Evolutionary conservation across 352 stramenopile species (phyloP).

Genomic region (Phytopythium aichiense): DNA sequence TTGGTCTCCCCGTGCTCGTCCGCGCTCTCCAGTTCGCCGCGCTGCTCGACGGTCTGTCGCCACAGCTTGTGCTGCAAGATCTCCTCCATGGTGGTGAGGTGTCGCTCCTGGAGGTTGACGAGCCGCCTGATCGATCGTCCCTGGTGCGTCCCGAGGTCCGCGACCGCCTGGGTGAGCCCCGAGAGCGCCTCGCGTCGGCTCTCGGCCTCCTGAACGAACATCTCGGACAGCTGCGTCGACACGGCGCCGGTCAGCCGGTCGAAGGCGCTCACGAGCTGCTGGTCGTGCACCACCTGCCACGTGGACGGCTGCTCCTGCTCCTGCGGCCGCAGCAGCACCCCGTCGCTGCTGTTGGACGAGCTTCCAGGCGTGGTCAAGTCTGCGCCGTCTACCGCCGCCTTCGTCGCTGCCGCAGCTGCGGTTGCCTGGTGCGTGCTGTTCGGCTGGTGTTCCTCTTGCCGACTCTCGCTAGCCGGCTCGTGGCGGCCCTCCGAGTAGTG

Average conservation of each 20-base stretch:
- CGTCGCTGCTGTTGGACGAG: slow-evolving; percentile 29
- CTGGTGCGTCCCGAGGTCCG: slow-evolving; percentile 50
- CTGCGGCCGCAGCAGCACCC: slow-evolving; percentile 11
- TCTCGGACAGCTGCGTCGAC: slow-evolving; percentile 43
- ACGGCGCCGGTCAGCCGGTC: slow-evolving; percentile 59
- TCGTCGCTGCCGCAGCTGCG: background rate
- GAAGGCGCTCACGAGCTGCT: slow-evolving; percentile 51
- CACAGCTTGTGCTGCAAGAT: slow-evolving; percentile 52
- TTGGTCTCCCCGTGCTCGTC: background rate
- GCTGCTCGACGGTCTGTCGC: slow-evolving; percentile 17
- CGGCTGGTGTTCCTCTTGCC: too few species aligned
- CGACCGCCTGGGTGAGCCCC: slow-evolving; percentile 43
- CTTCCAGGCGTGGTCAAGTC: slow-evolving; percentile 60
- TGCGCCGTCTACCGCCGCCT: slow-evolving; percentile 12
- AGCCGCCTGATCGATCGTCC: slow-evolving; percentile 35
- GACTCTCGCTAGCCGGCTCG: background rate
- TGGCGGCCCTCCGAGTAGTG: background rate
- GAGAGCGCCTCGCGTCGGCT: slow-evolving; percentile 22
- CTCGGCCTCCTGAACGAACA: slow-evolving; percentile 27
- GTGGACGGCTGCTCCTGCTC: slow-evolving; percentile 34
- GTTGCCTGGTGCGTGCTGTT: background rate
- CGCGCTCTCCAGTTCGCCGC: background rate
- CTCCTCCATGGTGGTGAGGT: slow-evolving; percentile 58
- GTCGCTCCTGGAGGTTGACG: slow-evolving; percentile 63
- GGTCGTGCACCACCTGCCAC: slow-evolving; percentile 49